These are phyloP conservation scores for Russula emetica DNA, from an alignment of 768 basidiomycete genomes.

Conservation along the genomic window DNA sequence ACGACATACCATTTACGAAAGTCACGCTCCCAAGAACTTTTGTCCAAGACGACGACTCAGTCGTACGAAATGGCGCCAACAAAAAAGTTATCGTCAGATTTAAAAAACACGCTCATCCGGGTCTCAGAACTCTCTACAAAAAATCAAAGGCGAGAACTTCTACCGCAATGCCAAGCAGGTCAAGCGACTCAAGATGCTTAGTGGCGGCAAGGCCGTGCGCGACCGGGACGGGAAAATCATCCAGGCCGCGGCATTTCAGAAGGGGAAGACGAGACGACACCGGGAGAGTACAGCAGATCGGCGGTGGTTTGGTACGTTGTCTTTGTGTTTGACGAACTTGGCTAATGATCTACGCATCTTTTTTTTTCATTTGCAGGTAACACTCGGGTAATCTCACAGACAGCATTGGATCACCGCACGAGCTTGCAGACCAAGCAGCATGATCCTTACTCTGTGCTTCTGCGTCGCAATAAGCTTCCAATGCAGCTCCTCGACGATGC, in stretches of 20 bases:
- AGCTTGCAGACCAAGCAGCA: conserved; percentile 78
- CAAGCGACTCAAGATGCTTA: conserved; percentile 83
- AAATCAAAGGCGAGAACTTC: conserved; percentile 93
- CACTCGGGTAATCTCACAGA: conserved; percentile 97
- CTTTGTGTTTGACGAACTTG: not conserved
- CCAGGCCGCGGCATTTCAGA: conserved; percentile 93
- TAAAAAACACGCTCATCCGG: conserved; percentile 38
- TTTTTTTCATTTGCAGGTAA: conserved; percentile 57
- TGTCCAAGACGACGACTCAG: not conserved
- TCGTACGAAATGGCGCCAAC: conserved; percentile 34
- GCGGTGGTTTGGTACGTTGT: conserved; percentile 87
- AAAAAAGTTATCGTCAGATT: too few species aligned
- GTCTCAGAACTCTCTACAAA: conserved; percentile 55
- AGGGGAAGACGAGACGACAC: conserved; percentile 86
- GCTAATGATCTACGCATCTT: not conserved
- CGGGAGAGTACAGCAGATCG: conserved; percentile 90
- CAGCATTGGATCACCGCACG: conserved; percentile 88
- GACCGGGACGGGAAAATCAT: conserved; percentile 91
- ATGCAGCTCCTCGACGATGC: conserved; percentile 95
- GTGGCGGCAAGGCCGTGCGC: conserved; percentile 84
- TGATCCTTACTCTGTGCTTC: conserved; percentile 93
- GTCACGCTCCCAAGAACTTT: not conserved
- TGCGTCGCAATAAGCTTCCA: conserved; percentile 92
- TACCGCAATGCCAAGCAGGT: conserved; percentile 94
- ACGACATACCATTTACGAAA: not conserved